phyloP scores from a whole-genome alignment of 495 filamentous ascomycete genomes.

The Tuber calosporum region DNA sequence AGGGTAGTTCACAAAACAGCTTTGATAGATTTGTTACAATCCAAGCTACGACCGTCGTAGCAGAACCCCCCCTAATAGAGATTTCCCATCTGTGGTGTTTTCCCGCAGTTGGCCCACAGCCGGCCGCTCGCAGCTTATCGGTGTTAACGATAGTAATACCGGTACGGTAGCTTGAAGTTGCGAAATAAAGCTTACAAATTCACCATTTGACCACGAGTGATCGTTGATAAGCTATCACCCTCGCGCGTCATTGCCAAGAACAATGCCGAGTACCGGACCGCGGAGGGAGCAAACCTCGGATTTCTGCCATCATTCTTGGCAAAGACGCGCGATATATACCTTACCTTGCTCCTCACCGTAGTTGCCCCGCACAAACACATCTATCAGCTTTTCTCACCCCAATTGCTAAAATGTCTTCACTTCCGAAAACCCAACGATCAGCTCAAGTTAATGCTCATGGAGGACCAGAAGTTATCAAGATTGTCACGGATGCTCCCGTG shows the following conservation, averaged over 20 bases:
- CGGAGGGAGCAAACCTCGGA: too few relatives aligned
- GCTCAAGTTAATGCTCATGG: conserved; percentile 61
- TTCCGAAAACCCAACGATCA: conserved; percentile 32
- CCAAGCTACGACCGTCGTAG: too few relatives aligned
- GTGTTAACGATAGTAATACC: too few relatives aligned
- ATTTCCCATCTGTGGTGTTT: background rate
- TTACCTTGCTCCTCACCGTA: background rate
- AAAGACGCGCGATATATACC: too few relatives aligned
- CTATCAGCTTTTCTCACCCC: background rate
- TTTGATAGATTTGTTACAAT: too few relatives aligned
- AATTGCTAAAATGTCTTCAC: conserved; percentile 23
- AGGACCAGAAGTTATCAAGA: conserved; percentile 68
- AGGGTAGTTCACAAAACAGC: too few relatives aligned
- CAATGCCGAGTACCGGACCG: too few relatives aligned
- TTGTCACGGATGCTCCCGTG: conserved; percentile 67
- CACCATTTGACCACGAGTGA: background rate
- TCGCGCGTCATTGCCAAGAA: too few relatives aligned
- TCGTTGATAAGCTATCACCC: background rate
- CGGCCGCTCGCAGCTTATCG: background rate
- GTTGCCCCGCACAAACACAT: background rate
- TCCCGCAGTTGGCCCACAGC: too few relatives aligned
- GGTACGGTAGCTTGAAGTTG: too few relatives aligned
- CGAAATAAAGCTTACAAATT: background rate
- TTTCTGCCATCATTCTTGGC: too few relatives aligned
- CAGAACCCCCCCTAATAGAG: background rate